Evolutionary conservation across 306 rosid genomes (phyloP), one percentile per base, ranked within the genome.

Genomic region (Vicia villosa): DNA sequence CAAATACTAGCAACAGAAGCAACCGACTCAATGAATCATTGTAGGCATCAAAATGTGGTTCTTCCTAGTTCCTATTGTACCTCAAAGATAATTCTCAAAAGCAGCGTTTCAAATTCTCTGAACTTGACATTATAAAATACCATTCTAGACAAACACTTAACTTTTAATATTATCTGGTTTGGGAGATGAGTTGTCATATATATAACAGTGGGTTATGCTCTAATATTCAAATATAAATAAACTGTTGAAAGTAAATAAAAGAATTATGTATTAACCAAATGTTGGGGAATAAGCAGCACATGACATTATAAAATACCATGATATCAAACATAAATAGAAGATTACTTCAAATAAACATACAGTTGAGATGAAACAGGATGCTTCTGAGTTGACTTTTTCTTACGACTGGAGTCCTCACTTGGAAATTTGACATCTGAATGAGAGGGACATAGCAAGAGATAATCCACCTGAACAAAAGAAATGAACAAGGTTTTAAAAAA

Each of bases 361-460:
- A 28, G 38, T 14, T 71, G 45, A 55, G 81, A 30, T 51, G 78
- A 26, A 66, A 50, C 12, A 21, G 81, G 60, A 14, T 65, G 77
- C 57, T 78, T 70, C 50, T 59, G 77, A 26, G 21, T 46, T 17
- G 41, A n/a, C 28, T 43, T 80, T 34, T 85, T 85, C 69, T 70
- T 64, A 30, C 76, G 10, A 68, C 71, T 83, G 47, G 83, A 68
- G 75, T 80, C 85, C 83, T 94, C 98, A 49, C 52, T 57, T 28
- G 99, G 99, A 78, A 94, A 91, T 68, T 26, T 84, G 62, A 54
- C 70, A 20, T 77, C 70, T 66, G 87, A 65, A 84, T 94, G 99
- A 20, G 67, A 64, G 45, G 99, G 92, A 75, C 99, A 94, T 37
- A 94, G 91, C 86, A 94, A 43, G 46, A 91, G 91, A 80, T 57